Percentiles rank a stretch among this genome's conserved stretches.
Conservation (phyloP, 192 early-diverging fungal species). For the Coemansia sp. region DNA sequence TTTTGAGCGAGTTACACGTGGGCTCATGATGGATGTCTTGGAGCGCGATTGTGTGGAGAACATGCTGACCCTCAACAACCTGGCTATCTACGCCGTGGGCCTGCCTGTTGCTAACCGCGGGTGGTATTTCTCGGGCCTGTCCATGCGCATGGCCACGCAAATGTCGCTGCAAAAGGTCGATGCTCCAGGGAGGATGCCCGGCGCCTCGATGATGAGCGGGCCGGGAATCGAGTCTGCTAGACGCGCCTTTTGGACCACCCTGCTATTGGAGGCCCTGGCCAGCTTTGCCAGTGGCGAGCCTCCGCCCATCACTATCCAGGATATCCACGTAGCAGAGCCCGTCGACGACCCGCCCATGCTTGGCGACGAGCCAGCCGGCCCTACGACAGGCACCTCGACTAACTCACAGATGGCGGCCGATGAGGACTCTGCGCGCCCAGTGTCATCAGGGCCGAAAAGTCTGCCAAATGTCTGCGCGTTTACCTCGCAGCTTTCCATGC, state of each 20-base stretch:
- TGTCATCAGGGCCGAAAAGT: background rate
- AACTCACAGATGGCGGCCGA: background rate
- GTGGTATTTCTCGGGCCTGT: constrained; percentile 53
- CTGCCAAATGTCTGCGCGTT: constrained; percentile 28
- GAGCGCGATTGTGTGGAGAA: constrained; percentile 51
- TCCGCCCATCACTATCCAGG: constrained; percentile 48
- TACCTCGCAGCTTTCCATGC: constrained; percentile 44
- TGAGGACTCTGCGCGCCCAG: background rate
- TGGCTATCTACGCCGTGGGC: constrained; percentile 50
- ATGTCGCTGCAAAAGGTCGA: constrained; percentile 55
- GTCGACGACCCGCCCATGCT: constrained; percentile 33
- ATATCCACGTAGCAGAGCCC: constrained; percentile 53
- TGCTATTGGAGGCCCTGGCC: constrained; percentile 50
- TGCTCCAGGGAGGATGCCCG: constrained; percentile 49
- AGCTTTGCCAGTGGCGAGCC: constrained; percentile 55
- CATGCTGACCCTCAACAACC: constrained; percentile 54
- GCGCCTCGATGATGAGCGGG: constrained; percentile 51
- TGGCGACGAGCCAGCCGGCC: constrained; percentile 6
- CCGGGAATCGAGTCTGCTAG: constrained; percentile 49
- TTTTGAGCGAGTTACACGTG: constrained; percentile 45
- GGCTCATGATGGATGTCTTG: constrained; percentile 47
- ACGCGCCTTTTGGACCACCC: constrained; percentile 52
- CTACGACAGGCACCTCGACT: background rate
- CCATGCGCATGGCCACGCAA: constrained; percentile 55
- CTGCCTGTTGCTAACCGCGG: constrained; percentile 51